Conservation (phyloP, 495 filamentous ascomycete genomes). For the Penicillium robsamsonii region DNA sequence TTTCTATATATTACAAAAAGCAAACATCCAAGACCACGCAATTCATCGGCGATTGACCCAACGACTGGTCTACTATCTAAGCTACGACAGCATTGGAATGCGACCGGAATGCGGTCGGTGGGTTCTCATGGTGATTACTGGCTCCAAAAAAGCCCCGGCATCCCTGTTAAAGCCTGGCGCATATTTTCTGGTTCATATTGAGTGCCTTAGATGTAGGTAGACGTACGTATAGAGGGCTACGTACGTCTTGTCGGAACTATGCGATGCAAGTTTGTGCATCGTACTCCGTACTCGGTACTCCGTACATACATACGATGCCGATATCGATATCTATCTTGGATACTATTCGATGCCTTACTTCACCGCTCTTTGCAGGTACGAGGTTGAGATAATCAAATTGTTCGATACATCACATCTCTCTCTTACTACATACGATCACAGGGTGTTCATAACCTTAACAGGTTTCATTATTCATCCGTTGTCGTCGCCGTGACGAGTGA, state of each 20-base stretch:
- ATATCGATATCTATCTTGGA: neutral
- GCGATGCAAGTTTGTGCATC: neutral
- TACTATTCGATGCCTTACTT: neutral
- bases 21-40: neutral
- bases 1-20: neutral
- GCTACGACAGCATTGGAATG: slow-evolving; percentile 22
- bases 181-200: neutral
- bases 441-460: slow-evolving; percentile 12
- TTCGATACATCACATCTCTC: slow-evolving; percentile 8
- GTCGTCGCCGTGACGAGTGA: neutral
- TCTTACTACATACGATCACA: slow-evolving; percentile 4
- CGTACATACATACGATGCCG: neutral
- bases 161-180: slow-evolving; percentile 10
- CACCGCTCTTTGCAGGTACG: slow-evolving; percentile 3
- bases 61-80: slow-evolving; percentile 1
- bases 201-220: neutral
- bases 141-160: slow-evolving; percentile 14
- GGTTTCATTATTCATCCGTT: slow-evolving; percentile 13
- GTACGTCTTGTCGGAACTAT: slow-evolving; percentile 7
- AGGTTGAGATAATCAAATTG: neutral
- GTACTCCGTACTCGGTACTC: too few species aligned
- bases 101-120: slow-evolving; percentile 26
- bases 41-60: neutral
- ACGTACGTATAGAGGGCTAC: slow-evolving; percentile 3
- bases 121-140: slow-evolving; percentile 28